Conservation (phyloP, 805 yeast species). For the Danielia oregonensis region DNA sequence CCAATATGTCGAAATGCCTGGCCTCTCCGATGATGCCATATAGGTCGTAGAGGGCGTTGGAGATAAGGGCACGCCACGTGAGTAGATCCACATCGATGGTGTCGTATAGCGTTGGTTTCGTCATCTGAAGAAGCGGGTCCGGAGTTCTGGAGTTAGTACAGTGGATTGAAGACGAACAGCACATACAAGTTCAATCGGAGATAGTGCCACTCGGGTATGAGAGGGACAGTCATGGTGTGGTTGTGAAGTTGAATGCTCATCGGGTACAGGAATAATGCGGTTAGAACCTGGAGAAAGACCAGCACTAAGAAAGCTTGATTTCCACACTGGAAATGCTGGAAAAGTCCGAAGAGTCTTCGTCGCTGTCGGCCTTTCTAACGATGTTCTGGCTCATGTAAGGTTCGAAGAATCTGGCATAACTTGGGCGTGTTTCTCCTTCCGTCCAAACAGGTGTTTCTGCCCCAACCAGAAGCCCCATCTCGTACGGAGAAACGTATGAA, state of each 20-base stretch:
- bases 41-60: slow-evolving; percentile 21
- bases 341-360: no score
- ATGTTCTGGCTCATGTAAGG: no score
- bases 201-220: slow-evolving; percentile 22
- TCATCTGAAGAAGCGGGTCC: slow-evolving; percentile 15
- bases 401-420: slow-evolving; percentile 12
- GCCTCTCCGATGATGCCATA: slow-evolving; percentile 36
- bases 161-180: background rate
- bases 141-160: slow-evolving; percentile 9
- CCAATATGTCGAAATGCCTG: slow-evolving; percentile 25
- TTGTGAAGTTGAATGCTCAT: no score
- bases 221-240: no score
- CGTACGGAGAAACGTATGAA: background rate
- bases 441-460: background rate
- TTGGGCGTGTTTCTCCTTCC: slow-evolving; percentile 1
- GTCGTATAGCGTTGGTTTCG: slow-evolving; percentile 10
- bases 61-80: slow-evolving; percentile 30
- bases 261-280: no score
- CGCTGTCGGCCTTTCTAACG: no score
- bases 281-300: no score
- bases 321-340: no score
- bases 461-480: no score
- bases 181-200: slow-evolving; percentile 23
- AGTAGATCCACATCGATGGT: slow-evolving; percentile 22
- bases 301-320: no score